Conservation (phyloP, 345 rosid genomes). For the Sonneratia caseolaris region DNA sequence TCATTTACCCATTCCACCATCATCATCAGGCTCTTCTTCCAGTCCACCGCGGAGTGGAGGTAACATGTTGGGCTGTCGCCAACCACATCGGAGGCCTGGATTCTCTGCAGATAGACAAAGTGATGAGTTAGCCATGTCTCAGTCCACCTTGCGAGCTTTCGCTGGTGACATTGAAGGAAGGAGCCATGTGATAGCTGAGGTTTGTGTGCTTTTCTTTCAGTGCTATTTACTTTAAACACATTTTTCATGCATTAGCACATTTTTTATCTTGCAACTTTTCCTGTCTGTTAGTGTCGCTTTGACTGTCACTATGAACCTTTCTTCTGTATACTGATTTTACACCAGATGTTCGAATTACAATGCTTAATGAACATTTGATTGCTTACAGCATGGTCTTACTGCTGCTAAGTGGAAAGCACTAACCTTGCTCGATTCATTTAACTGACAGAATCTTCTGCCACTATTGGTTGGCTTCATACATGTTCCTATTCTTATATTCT, state of each 20-base stretch:
- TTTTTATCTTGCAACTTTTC: not conserved
- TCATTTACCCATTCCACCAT: conserved; percentile 25
- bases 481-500: not conserved
- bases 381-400: not conserved
- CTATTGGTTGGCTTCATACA: not conserved
- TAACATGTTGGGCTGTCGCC: conserved; percentile 18
- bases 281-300: not conserved
- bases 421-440: not conserved
- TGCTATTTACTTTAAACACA: not conserved
- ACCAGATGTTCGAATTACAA: not conserved
- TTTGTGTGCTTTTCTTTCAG: conserved; percentile 16
- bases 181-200: conserved; percentile 65
- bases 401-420: not conserved
- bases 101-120: conserved; percentile 44
- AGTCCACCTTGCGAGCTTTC: conserved; percentile 40
- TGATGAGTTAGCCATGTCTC: conserved; percentile 2
- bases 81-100: conserved; percentile 35
- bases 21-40: conserved; percentile 47
- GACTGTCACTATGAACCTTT: not conserved
- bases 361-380: not conserved
- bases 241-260: not conserved
- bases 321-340: not conserved
- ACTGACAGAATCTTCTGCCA: not conserved
- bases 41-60: conserved; percentile 40
- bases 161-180: conserved; percentile 65